Conservation (phyloP, 129 eudicot genomes). For the Lactuca sativa region DNA sequence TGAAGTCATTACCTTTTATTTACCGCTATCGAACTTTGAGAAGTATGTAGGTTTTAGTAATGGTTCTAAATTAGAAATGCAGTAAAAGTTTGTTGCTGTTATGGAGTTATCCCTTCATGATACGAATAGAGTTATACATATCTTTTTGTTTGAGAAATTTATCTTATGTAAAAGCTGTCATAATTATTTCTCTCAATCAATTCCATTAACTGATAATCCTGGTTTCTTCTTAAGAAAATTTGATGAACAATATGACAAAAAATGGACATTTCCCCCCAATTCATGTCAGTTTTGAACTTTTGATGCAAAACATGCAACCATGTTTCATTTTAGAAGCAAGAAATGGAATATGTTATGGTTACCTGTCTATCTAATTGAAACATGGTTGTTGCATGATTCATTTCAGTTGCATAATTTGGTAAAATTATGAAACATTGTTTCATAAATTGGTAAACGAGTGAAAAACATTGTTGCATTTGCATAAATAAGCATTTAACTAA, state of each 20-base stretch:
- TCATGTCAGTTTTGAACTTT: too few relatives aligned
- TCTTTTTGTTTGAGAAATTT: not conserved
- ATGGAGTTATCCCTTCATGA: too few relatives aligned
- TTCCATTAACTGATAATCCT: not conserved
- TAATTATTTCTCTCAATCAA: not conserved
- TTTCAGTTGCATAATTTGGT: too few relatives aligned
- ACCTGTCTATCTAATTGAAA: too few relatives aligned
- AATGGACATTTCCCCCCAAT: not conserved
- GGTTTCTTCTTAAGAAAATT: not conserved
- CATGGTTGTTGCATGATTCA: too few relatives aligned
- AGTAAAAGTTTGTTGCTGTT: not conserved
- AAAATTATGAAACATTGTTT: too few relatives aligned
- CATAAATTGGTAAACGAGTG: too few relatives aligned
- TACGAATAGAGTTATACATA: too few relatives aligned
- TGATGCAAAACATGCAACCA: not conserved
- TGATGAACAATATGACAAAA: not conserved
- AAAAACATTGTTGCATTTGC: too few relatives aligned
- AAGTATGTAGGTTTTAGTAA: not conserved
- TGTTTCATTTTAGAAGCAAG: not conserved
- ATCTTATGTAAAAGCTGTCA: too few relatives aligned
- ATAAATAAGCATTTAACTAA: too few relatives aligned
- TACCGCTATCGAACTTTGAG: not conserved
- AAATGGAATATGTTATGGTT: too few relatives aligned
- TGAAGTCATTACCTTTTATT: not conserved
- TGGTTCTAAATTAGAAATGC: not conserved